Base-by-base conservation (phyloP, 495 filamentous ascomycete species). In the Clavariopsis aquatica region DNA sequence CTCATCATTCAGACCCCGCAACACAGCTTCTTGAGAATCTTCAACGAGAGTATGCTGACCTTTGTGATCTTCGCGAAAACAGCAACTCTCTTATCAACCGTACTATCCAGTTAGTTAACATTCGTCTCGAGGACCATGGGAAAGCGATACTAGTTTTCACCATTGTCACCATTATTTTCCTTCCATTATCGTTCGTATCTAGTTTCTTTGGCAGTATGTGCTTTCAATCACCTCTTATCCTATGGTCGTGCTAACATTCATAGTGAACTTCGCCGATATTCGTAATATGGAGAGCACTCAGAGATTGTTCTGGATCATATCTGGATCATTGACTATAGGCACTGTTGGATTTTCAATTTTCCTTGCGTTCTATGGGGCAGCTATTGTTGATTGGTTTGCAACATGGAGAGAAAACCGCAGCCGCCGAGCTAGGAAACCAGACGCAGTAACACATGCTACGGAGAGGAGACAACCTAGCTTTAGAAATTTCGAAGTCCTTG, bases 81-180 rank as follows among this genome's bases (percentile, higher is more conserved):
- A 76, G 70, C 52, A 76, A 75, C 52, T 60, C 75, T 13, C 69
- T 76, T 1, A 66, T 78, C 46, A 78, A 73, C 31, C 75, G 76
- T 26, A 78, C 76, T 12, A 73, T 78, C 27, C 74, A 76, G 54
- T 64, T 78, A 1, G 76, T 78, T 61, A 78, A 78, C 58, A 78
- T 78, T 57, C 72, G 76, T 15, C 64, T 78, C 1, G 76, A 78
- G 64, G 75, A 76, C 51, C 75, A 78, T 55, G 76, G 76, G 29
- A 74, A 77, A 69, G 76, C 76, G 1, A 78, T 78, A 49, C 43
- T 78, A 6, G 74, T 78, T 53, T 78, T 77, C 61, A 78, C 75
- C 34, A 75, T 78, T 41, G 76, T 78, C 13, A 77, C 76, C 12
- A 74, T 78, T 53, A 60, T 77, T n/a, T 78, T 78, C 49, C 69